A percentile compares a stretch with the other conserved stretches of the same genome.
Evolutionary conservation across 73 alveolate genomes (phyloP).

Genomic region (Blepharisma stoltei): DNA sequence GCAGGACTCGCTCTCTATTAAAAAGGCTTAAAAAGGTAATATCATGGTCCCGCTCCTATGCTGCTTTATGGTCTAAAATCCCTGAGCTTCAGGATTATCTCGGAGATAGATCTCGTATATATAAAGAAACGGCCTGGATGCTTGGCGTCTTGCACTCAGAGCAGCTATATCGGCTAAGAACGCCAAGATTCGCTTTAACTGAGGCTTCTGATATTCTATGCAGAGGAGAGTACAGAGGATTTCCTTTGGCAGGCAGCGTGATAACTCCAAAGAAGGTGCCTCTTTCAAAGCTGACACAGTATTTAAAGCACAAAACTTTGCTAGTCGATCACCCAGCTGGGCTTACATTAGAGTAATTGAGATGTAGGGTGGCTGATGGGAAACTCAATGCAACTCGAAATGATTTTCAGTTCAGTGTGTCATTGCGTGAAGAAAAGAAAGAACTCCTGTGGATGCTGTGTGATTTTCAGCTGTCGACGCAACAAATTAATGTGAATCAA

Average conservation of each 20-base stretch:
- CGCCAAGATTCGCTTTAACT: not conserved
- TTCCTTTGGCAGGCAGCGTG: not conserved
- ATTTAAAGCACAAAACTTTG: not conserved
- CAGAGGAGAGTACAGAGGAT: conserved; percentile 13
- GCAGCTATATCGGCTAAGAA: not conserved
- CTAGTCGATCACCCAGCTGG: not conserved
- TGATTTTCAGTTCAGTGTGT: not conserved
- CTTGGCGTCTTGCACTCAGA: not conserved
- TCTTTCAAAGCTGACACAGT: not conserved
- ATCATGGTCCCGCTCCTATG: not conserved
- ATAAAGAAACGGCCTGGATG: not conserved
- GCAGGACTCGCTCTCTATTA: conserved; percentile 1
- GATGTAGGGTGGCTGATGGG: not conserved
- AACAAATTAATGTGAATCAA: not conserved
- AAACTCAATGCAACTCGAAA: not conserved
- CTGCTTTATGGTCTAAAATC: not conserved
- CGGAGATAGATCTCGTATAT: not conserved
- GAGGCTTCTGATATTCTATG: conserved; percentile 23
- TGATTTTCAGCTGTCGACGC: not conserved
- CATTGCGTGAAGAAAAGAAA: not conserved
- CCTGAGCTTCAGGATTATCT: not conserved
- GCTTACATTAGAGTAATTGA: not conserved
- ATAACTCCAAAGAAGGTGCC: not conserved
- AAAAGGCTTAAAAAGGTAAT: conserved; percentile 11
- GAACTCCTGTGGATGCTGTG: not conserved